These are phyloP conservation scores for Pythium aquatile DNA, from an alignment of 352 stramenopile species.

Conservation along the genomic window DNA sequence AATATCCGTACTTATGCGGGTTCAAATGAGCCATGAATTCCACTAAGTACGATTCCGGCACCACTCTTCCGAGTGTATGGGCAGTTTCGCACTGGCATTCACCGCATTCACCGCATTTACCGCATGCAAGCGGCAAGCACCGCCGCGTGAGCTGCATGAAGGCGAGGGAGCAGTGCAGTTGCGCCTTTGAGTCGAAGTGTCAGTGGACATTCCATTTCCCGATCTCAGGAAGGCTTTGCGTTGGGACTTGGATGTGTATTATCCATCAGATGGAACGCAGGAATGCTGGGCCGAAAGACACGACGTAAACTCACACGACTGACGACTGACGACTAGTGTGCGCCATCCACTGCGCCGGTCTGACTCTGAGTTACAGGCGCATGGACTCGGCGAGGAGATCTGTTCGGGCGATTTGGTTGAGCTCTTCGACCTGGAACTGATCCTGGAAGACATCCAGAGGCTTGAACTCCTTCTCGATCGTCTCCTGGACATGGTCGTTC, in stretches of 20 bases:
- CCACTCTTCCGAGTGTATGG: too few relatives aligned
- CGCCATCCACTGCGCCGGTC: background rate
- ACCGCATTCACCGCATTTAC: background rate
- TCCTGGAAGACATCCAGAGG: slow-evolving; percentile 42
- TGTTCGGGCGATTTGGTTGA: slow-evolving; percentile 53
- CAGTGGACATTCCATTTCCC: background rate
- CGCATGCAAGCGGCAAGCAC: background rate
- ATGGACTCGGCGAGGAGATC: slow-evolving; percentile 55
- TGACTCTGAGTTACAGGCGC: slow-evolving; percentile 27
- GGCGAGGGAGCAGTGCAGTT: background rate
- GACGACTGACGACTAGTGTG: background rate
- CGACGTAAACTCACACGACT: background rate
- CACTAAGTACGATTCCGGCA: slow-evolving; percentile 4
- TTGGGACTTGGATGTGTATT: background rate
- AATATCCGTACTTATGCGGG: background rate
- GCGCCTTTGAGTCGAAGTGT: background rate
- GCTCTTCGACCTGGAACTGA: slow-evolving; percentile 44
- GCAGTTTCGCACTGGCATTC: background rate
- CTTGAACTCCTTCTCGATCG: slow-evolving; percentile 52
- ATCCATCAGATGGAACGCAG: slow-evolving; percentile 8
- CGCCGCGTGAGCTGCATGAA: background rate
- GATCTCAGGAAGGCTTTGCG: background rate
- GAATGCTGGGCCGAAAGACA: background rate
- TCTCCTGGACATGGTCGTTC: slow-evolving; percentile 46
- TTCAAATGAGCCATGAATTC: background rate